Percentiles rank a stretch among this genome's conserved stretches.
These are phyloP conservation scores for Geotrichum bryndzae DNA, from an alignment of 1,139 yeast genomes.

Conservation along the genomic window DNA sequence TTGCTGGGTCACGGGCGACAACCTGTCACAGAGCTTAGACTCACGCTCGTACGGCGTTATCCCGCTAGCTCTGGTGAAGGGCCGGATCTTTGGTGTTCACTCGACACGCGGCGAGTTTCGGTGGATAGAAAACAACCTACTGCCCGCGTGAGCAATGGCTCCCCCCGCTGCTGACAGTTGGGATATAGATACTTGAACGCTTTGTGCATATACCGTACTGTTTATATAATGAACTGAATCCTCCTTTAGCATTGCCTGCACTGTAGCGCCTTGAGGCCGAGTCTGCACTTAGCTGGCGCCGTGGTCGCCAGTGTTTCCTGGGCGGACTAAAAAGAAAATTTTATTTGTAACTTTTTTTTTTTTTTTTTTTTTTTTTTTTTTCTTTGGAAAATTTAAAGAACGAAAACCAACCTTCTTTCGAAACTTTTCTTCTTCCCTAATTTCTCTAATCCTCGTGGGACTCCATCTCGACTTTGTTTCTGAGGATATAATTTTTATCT, in stretches of 20 bases:
- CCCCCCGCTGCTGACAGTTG: background rate
- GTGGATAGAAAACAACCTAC: slow-evolving; percentile 37
- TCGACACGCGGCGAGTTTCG: slow-evolving; percentile 14
- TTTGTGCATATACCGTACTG: background rate
- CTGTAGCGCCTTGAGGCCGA: background rate
- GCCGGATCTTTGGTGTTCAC: slow-evolving; percentile 67
- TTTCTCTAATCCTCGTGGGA: background rate
- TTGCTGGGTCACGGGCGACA: slow-evolving; percentile 96
- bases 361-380: background rate
- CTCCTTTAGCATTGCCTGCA: background rate
- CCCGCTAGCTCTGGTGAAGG: slow-evolving; percentile 83
- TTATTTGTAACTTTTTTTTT: background rate
- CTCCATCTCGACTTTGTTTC: background rate
- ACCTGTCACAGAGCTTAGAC: slow-evolving; percentile 80
- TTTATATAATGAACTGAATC: background rate
- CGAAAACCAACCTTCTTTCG: background rate
- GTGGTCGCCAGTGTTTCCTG: background rate
- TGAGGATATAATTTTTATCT: background rate
- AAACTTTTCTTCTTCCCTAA: background rate
- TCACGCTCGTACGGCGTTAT: slow-evolving; percentile 82
- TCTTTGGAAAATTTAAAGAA: background rate
- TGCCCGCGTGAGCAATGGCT: background rate
- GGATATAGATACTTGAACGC: background rate
- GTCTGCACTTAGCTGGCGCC: background rate
- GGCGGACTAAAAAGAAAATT: background rate